Conservation (phyloP, 306 rosid genomes). For the Amphicarpaea edgeworthii region DNA sequence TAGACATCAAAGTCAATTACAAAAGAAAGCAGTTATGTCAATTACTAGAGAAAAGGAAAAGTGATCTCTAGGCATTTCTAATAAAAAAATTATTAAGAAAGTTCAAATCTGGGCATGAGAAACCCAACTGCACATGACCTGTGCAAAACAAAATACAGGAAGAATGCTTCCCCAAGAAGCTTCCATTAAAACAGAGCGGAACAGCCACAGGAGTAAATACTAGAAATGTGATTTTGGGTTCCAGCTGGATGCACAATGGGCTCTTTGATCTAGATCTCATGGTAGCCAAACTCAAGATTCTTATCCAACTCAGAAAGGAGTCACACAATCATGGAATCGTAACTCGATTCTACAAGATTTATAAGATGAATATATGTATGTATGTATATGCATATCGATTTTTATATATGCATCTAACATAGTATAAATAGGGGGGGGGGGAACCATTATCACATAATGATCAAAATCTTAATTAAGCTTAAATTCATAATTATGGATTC, state of each 20-base stretch:
- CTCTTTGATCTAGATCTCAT: not conserved
- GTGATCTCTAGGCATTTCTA: not conserved
- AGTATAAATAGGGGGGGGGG: too few relatives aligned
- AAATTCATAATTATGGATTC: too few relatives aligned
- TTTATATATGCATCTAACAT: too few relatives aligned
- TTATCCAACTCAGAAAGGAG: too few relatives aligned
- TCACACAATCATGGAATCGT: too few relatives aligned
- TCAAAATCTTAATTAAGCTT: too few relatives aligned
- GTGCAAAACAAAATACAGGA: conserved; percentile 15
- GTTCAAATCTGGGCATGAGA: not conserved
- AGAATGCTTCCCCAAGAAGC: not conserved
- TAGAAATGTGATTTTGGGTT: not conserved
- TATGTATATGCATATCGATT: too few relatives aligned
- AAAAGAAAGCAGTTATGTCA: not conserved
- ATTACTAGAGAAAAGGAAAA: not conserved
- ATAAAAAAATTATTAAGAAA: not conserved
- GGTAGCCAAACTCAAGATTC: too few relatives aligned
- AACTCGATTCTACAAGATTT: too few relatives aligned
- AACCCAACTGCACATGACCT: not conserved
- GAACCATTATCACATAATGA: too few relatives aligned
- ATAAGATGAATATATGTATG: too few relatives aligned
- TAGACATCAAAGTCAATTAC: not conserved
- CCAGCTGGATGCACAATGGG: not conserved
- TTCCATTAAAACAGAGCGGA: not conserved
- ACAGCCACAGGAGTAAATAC: not conserved